A percentile compares a stretch with the other conserved stretches of the same genome.
These are phyloP conservation scores for Arthrobotrys conoides DNA, from an alignment of 2,329 filamentous ascomycete genomes.

Conservation along the genomic window DNA sequence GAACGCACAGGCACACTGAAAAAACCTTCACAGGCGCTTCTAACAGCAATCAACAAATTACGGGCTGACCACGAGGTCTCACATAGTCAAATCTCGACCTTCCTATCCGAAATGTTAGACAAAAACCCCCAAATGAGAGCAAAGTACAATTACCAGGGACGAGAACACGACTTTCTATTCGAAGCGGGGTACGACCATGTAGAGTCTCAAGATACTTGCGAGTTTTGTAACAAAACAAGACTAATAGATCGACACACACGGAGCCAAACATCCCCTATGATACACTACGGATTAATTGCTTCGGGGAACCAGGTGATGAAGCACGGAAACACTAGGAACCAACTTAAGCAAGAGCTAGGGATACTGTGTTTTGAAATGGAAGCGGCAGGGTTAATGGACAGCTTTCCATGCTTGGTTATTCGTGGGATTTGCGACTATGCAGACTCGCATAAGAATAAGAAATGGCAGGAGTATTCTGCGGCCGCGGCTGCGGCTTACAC, in stretches of 20 bases:
- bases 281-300: conserved; percentile 17
- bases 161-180: conserved; percentile 12
- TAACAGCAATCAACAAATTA: conserved; percentile 12
- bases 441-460: conserved; percentile 63
- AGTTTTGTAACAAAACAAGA: neutral
- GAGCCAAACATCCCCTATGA: neutral
- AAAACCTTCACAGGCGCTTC: conserved; percentile 5
- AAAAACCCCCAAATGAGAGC: neutral
- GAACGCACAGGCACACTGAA: conserved; percentile 1
- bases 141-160: neutral
- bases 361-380: conserved; percentile 58
- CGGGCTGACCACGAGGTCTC: neutral
- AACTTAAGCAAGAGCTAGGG: neutral
- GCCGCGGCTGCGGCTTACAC: conserved; percentile 31
- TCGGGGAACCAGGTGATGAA: conserved; percentile 30
- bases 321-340: conserved; percentile 11
- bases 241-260: neutral
- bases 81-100: neutral
- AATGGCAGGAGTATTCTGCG: conserved; percentile 62
- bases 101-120: neutral
- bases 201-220: conserved; percentile 5
- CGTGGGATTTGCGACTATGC: conserved; percentile 62
- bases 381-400: conserved; percentile 58
- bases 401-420: conserved; percentile 21
- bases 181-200: neutral